These are phyloP conservation scores for Boletus rubropictus DNA, from an alignment of 768 basidiomycete species.

Conservation along the genomic window DNA sequence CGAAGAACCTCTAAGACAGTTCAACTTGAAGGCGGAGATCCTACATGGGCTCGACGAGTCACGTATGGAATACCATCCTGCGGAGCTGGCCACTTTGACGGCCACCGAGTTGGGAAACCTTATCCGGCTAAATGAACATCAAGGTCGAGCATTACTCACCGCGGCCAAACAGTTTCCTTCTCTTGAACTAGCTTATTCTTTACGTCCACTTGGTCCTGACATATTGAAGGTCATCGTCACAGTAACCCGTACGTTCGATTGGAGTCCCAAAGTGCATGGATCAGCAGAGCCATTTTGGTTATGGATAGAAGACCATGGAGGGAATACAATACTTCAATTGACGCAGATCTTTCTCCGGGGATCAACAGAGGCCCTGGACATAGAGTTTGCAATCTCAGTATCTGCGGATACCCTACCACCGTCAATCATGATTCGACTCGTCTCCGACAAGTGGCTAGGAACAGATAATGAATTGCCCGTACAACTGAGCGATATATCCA, in stretches of 20 bases:
- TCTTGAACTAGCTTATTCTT: conserved; percentile 53
- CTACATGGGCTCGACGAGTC: conserved; percentile 72
- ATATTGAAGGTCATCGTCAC: conserved; percentile 70
- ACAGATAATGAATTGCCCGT: conserved; percentile 72
- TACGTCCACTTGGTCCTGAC: conserved; percentile 81
- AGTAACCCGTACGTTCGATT: conserved; percentile 65
- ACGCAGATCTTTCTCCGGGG: conserved; percentile 67
- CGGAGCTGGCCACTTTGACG: conserved; percentile 63
- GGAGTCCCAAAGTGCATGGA: conserved; percentile 74
- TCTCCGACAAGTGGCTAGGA: conserved; percentile 92
- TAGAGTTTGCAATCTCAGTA: conserved; percentile 80
- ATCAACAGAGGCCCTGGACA: conserved; percentile 50
- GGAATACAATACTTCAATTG: conserved; percentile 77
- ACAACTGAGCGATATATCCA: conserved; percentile 60
- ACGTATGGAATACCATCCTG: conserved; percentile 73
- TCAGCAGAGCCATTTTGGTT: conserved; percentile 85
- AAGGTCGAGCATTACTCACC: conserved; percentile 71
- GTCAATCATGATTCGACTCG: conserved; percentile 66
- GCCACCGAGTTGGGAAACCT: conserved; percentile 70
- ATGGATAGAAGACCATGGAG: conserved; percentile 87
- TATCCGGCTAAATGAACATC: conserved; percentile 78
- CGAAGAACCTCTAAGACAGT: conserved; percentile 85
- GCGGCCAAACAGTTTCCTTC: conserved; percentile 86
- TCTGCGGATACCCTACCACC: conserved; percentile 52
- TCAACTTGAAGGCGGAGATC: conserved; percentile 69